These are phyloP conservation scores for Bifiguratus adelaidae DNA, from an alignment of 192 early-diverging fungal species.

Conservation along the genomic window DNA sequence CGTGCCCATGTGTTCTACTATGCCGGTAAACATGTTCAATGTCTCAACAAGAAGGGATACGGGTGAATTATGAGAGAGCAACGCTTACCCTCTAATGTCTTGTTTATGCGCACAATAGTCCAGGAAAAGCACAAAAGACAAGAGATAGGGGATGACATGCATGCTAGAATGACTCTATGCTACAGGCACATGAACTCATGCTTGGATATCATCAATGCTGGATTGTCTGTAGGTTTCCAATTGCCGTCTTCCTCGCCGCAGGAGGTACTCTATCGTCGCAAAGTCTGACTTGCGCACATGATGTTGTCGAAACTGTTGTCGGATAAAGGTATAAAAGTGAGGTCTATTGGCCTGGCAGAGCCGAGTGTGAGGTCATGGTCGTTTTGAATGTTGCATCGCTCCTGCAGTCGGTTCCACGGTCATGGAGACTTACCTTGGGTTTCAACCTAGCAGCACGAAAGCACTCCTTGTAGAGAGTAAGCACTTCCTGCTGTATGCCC, in stretches of 20 bases:
- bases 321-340: constrained; percentile 54
- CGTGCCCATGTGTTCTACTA: constrained; percentile 85
- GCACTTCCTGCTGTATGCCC: constrained; percentile 53
- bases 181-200: no score
- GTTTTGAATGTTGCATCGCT: neutral
- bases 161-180: no score
- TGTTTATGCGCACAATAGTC: no score
- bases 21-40: constrained; percentile 88
- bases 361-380: neutral
- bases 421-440: constrained; percentile 34
- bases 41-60: no score
- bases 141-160: no score
- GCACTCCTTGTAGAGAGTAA: constrained; percentile 59
- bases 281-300: constrained; percentile 48
- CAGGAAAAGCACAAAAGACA: no score
- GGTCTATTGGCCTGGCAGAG: constrained; percentile 36
- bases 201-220: constrained; percentile 46
- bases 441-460: constrained; percentile 52
- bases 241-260: constrained; percentile 50
- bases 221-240: constrained; percentile 49
- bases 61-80: no score
- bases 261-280: constrained; percentile 57
- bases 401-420: neutral
- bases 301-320: constrained; percentile 53
- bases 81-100: no score